Evolutionary conservation across 768 basidiomycete species (phyloP), one percentile per base, ranked within the genome.

Genomic region (Leccinum olivaceopallidum): DNA sequence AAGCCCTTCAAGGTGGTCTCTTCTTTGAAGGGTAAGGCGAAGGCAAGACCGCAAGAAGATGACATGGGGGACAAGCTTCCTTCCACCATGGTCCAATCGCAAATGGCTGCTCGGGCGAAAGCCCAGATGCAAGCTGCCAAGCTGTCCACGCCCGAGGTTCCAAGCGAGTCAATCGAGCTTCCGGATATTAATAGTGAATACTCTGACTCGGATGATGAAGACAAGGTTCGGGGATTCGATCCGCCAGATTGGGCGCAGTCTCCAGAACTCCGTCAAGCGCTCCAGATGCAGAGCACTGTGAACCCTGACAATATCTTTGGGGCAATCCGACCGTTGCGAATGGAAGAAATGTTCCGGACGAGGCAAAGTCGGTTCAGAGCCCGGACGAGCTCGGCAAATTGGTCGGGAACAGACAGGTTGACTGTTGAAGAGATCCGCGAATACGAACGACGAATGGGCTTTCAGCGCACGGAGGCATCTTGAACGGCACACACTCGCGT

Each of bases 161-260:
- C 86, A 18, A 90, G 87, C 70, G 90, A 94, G 78, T 86, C 82
- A 70, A 92, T 95, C 66, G 94, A 95, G 67, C 80, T 99, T 18
- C 95, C 96, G 0, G 96, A 98, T 51, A 94, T 97, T 69, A 90
- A 94, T 68, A 94, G 92, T 76, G 96, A 98, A 68, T 98, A 98
- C 75, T 97, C 95, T 6, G 92, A 95, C 74, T 97, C 95, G 5
- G 96, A 94, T 50, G 94, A 95, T 65, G 94, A 95, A 71, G 86
- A 88, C 65, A 85, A 89, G 20, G 81, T 83, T 47, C 80, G 84
- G 64, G 86, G 85, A n/a, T 88, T 86, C 65, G 83, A 88, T 66
- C 84, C 88, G 60, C 92, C 93, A 2, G 80, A 84, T 24, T 98
- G 96, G 96, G 93, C 95, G 1, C 92, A 95, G 71, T 94, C 92